phyloP scores from a whole-genome alignment of 2,329 filamentous ascomycete species.

The Colletotrichum sp. region DNA sequence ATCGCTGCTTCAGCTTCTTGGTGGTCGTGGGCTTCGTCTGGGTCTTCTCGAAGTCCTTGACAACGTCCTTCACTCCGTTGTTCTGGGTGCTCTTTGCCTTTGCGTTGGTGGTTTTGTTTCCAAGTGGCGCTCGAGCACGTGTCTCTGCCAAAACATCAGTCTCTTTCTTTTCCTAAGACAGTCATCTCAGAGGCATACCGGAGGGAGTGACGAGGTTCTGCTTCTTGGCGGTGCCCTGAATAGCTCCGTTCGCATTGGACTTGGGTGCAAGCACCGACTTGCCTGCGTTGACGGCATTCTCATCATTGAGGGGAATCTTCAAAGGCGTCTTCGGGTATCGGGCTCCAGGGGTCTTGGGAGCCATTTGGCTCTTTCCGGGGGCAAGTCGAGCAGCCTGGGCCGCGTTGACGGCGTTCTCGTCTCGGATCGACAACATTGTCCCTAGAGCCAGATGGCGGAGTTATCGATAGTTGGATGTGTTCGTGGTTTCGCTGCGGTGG shows the following conservation, averaged over 20 bases:
- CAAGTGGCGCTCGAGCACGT: slow-evolving; percentile 79
- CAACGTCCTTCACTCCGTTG: slow-evolving; percentile 64
- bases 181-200: slow-evolving; percentile 11
- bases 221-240: slow-evolving; percentile 16
- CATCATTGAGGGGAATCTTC: slow-evolving; percentile 79
- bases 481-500: neutral
- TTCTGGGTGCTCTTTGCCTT: slow-evolving; percentile 75
- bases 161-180: slow-evolving; percentile 5
- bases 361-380: slow-evolving; percentile 40
- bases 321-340: slow-evolving; percentile 84
- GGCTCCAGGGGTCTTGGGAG: slow-evolving; percentile 79
- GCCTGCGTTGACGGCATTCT: slow-evolving; percentile 72
- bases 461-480: neutral
- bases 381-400: slow-evolving; percentile 21
- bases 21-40: slow-evolving; percentile 63
- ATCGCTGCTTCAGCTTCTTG: slow-evolving; percentile 63
- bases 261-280: slow-evolving; percentile 64
- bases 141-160: slow-evolving; percentile 49
- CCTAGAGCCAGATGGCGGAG: neutral
- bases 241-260: slow-evolving; percentile 51
- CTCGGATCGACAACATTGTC: slow-evolving; percentile 22
- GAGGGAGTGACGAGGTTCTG: slow-evolving; percentile 23
- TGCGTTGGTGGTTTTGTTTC: slow-evolving; percentile 95
- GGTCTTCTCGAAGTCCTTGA: slow-evolving; percentile 67
- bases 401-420: slow-evolving; percentile 24